Base-by-base conservation (phyloP, 2,329 filamentous ascomycete species). In the Mycosphaerella arachidis region DNA sequence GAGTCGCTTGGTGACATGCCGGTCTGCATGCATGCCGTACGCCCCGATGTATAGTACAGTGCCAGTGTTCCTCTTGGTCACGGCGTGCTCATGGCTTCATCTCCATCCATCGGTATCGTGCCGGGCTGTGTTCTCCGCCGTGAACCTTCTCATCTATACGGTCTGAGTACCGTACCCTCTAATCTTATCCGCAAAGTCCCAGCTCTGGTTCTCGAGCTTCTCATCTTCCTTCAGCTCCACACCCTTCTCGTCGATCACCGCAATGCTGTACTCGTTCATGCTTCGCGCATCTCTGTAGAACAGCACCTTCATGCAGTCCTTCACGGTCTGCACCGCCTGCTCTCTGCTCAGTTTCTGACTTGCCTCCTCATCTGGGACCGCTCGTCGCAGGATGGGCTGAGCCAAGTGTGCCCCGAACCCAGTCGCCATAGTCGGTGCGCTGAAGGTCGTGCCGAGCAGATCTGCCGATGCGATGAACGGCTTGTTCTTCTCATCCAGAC, bases 291-390 rank as follows among this genome's bases (percentile, higher is more conserved):
- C 94, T 70, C 94, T 86, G 82, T 99, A 99, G 81, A 90, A 99
- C 62, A 99, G 83, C 56, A 97, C 93, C 84, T 97, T 97, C 90
- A 99, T 92, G 78, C 92, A 96, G 79, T 96, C 90, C 81, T 89
- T 89, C 73, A 99, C 79, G 45, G 91, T 84, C 60, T 88, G 81
- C 62, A 97, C 81, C 53, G 94, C 94, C 73, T 90, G 77, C 70
- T 97, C 92, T 74, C 86, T 84, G 45, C 81, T 86, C 65, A 97
- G 81, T 61, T 85, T 80, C 69, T 85, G 81, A 35, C 89, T 86
- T 46, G 90, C 81, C 69, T 85, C 88, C 76, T 97, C 94, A 69
- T 96, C 91, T 27, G 91, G 91, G 63, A 91, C 91, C 70, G 89
- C 79, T 70, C 85, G 86, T 70, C 94, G 87, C 81, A 99, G 84